Evolutionary conservation across 768 basidiomycete species (phyloP).

Genomic region (Leccinum disarticulatum): DNA sequence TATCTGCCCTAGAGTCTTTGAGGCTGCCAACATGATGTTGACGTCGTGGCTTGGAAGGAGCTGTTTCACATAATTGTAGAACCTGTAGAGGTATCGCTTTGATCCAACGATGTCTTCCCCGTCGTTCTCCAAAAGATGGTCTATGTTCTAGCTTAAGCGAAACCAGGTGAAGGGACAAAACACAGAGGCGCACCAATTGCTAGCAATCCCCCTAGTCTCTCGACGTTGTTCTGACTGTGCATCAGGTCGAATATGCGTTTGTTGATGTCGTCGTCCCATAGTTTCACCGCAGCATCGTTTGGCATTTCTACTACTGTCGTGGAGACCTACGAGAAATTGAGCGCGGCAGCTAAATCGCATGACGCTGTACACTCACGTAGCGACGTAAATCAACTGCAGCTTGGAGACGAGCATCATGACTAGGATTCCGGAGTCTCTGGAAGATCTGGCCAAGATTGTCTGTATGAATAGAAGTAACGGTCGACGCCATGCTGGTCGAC

Average conservation of each 20-base stretch:
- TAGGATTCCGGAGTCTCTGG: conserved; percentile 61
- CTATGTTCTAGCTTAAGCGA: conserved; percentile 33
- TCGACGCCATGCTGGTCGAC: conserved; percentile 56
- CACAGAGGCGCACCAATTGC: conserved; percentile 68
- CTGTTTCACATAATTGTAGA: conserved; percentile 91
- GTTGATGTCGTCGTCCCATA: conserved; percentile 87
- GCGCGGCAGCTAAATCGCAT: conserved; percentile 9
- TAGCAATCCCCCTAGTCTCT: conserved; percentile 82
- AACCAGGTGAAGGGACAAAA: neutral
- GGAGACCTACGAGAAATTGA: conserved; percentile 52
- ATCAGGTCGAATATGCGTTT: conserved; percentile 77
- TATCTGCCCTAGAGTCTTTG: conserved; percentile 89
- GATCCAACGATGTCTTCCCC: conserved; percentile 81
- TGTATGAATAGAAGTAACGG: conserved; percentile 52
- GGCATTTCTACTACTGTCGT: conserved; percentile 77
- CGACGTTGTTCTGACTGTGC: conserved; percentile 73
- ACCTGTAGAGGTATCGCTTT: conserved; percentile 76
- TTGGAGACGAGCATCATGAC: conserved; percentile 60
- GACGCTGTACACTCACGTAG: conserved; percentile 52
- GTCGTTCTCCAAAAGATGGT: conserved; percentile 74
- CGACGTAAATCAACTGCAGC: conserved; percentile 72
- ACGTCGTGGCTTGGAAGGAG: conserved; percentile 90
- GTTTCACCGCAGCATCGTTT: conserved; percentile 73
- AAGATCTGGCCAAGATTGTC: conserved; percentile 70
- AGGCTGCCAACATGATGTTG: conserved; percentile 91